Evolutionary conservation across 192 early-diverging fungal species (phyloP).

Genomic region (Bifiguratus adelaidae): DNA sequence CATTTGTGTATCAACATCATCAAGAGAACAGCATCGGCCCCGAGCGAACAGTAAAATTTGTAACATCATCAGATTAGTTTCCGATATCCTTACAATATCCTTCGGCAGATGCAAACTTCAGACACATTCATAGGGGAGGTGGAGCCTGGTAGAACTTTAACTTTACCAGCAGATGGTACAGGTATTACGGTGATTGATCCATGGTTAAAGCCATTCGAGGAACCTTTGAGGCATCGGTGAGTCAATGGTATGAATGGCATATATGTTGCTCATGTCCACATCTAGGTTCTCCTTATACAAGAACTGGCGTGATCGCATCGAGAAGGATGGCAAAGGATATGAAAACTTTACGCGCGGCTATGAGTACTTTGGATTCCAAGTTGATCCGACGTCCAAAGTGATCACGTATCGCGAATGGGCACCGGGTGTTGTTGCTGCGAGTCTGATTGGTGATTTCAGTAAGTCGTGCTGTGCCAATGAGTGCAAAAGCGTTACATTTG

Average conservation of each 20-base stretch:
- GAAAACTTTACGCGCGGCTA: conserved; percentile 84
- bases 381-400: conserved; percentile 43
- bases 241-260: no score
- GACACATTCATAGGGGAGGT: conserved; percentile 16
- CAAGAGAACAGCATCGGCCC: no score
- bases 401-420: conserved; percentile 95
- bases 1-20: no score
- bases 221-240: conserved; percentile 48
- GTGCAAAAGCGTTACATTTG: no score
- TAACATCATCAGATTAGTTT: no score
- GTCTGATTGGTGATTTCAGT: conserved; percentile 92
- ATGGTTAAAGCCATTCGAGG: conserved; percentile 64
- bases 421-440: conserved; percentile 70
- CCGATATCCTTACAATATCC: no score
- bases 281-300: conserved; percentile 44
- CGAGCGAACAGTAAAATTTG: no score
- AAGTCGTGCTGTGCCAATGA: no score
- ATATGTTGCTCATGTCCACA: neutral
- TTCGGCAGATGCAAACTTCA: no score
- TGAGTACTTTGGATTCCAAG: conserved; percentile 73
- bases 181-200: conserved; percentile 65
- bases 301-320: conserved; percentile 64
- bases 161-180: conserved; percentile 35
- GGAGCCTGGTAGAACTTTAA: conserved; percentile 14
- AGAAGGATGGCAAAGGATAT: conserved; percentile 69